Evolutionary conservation across 768 basidiomycete species (phyloP).

Genomic region (Amanita pseudoporphyria): DNA sequence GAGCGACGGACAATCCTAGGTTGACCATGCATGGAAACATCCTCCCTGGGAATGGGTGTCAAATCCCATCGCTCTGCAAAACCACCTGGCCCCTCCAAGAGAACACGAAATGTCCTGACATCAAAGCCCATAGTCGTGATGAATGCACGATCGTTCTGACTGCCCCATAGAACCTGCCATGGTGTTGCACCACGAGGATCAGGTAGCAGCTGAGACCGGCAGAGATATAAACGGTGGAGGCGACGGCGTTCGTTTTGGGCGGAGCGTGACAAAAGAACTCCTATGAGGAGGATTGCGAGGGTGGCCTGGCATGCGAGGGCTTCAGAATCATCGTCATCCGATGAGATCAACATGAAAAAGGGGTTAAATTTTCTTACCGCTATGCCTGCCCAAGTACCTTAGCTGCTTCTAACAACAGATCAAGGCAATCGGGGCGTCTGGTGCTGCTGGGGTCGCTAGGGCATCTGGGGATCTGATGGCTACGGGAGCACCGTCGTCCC

Average conservation of each 20-base stretch:
- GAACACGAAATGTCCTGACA: constrained; percentile 19
- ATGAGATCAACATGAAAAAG: no score
- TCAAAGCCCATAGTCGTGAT: constrained; percentile 22
- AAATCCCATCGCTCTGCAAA: constrained; percentile 15
- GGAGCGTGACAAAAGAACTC: constrained; percentile 25
- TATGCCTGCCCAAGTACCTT: no score
- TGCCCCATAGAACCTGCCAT: background rate
- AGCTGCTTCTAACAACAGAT: no score
- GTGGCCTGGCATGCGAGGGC: constrained; percentile 1
- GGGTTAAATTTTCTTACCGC: no score
- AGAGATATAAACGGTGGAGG: no score
- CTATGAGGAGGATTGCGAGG: constrained; percentile 14
- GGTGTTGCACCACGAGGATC: background rate
- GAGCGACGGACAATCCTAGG: background rate
- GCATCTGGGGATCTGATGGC: no score
- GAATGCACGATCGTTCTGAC: background rate
- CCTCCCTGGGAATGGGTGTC: constrained; percentile 13
- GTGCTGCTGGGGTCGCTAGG: no score
- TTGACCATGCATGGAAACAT: background rate
- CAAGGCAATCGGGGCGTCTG: no score
- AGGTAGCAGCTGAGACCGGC: background rate
- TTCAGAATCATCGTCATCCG: background rate
- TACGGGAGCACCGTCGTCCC: background rate
- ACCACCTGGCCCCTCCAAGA: constrained; percentile 17
- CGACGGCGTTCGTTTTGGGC: no score